Evolutionary conservation across 441 rosid species (phyloP).

Genomic region (Manihot esculenta): DNA sequence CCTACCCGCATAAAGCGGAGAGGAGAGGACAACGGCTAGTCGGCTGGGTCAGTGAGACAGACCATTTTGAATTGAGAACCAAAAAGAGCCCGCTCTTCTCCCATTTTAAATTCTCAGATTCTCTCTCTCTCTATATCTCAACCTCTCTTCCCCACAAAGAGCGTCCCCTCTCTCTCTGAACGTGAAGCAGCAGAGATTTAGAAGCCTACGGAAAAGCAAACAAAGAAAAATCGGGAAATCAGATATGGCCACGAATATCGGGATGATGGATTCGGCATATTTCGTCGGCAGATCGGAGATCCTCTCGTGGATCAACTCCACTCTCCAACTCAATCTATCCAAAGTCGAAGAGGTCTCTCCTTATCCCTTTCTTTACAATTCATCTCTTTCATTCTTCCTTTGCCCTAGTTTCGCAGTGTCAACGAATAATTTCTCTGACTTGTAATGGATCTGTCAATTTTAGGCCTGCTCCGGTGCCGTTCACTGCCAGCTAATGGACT

Average conservation of each 20-base stretch:
- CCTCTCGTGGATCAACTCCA: constrained; percentile 87
- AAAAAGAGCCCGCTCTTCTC: constrained; percentile 45
- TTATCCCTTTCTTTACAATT: not conserved
- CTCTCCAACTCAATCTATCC: constrained; percentile 82
- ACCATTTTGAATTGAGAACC: constrained; percentile 43
- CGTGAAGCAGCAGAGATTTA: not conserved
- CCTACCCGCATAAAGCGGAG: not conserved
- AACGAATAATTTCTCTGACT: not conserved
- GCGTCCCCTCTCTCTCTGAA: not conserved
- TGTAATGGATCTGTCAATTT: constrained; percentile 21
- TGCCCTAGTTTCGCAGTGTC: not conserved
- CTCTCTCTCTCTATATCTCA: not conserved
- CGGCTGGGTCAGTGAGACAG: too few relatives aligned
- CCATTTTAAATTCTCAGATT: not conserved
- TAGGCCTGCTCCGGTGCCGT: constrained; percentile 92
- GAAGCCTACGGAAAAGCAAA: not conserved
- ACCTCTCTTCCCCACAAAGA: not conserved
- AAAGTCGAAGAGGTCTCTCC: constrained; percentile 89
- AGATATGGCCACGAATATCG: constrained; percentile 70
- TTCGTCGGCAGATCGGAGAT: constrained; percentile 97
- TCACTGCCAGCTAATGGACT: constrained; percentile 92
- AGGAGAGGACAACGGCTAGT: constrained; percentile 9
- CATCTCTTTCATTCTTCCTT: not conserved
- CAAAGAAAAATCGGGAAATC: constrained; percentile 16
- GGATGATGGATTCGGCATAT: constrained; percentile 88